Evolutionary conservation across 2,329 filamentous ascomycete genomes (phyloP), one percentile per base, ranked within the genome.

Genomic region (Xylaria sp.): DNA sequence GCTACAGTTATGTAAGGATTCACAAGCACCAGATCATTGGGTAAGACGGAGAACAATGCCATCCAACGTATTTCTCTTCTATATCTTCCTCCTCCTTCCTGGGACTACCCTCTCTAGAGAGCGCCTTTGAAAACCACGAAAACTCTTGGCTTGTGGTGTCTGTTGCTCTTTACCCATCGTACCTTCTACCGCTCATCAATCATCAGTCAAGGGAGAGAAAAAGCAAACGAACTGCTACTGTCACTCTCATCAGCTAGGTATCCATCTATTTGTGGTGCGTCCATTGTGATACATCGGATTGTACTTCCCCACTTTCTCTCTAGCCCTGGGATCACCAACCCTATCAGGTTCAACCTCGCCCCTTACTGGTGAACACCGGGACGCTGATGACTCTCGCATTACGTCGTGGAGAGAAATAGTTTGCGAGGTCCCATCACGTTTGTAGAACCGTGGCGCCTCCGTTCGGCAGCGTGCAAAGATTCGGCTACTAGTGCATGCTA

Each of bases 191-290:
- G 28, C 7, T 15, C 17, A 50, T 49, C 35, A 21, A 42, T 19
- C 43, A 21, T 31, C 28, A 31, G 9, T 31, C 28, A 31, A 31
- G 28, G 9, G 21, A 54, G 23, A 46, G 42, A 54, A 54, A 57
- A 63, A 54, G 31, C 11, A 54, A 60, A 51, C 23, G 14, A 52
- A 42, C 46, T 35, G 52, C 60, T 60, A 45, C 60, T 60, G 54
- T 52, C 49, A 40, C 19, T 15, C n/a, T 31, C 28, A 49, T 60
- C 49, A 60, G 57, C 35, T 19, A n/a, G n/a, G n/a, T n/a, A n/a
- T n/a, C n/a, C n/a, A 52, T 56, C n/a, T 31, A 31, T 31, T 31
- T 31, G 47, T 56, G n/a, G 35, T 23, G 42, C 52, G 51, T 59
- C 19, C 9, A 43, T 38, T 43, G 45, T 57, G 47, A 51, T 57